A percentile compares a stretch with the other conserved stretches of the same genome.
phyloP scores from a whole-genome alignment of 192 early-diverging fungal species.

The Coemansia erecta region DNA sequence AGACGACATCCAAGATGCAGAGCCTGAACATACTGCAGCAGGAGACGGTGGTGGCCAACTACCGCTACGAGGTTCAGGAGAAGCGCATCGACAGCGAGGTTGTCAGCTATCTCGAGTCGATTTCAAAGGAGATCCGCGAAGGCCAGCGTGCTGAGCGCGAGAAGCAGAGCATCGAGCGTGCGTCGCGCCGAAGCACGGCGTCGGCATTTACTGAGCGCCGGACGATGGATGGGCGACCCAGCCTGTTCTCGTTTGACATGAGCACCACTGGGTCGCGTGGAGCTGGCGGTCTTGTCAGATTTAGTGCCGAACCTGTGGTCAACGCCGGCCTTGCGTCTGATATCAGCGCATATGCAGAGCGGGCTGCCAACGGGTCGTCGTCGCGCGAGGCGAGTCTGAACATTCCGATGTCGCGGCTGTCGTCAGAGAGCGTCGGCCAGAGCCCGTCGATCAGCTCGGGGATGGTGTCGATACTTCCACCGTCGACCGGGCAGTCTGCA shows the following conservation, averaged over 20 bases:
- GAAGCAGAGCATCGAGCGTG: slow-evolving; percentile 33
- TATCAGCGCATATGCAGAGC: slow-evolving; percentile 10
- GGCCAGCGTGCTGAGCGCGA: slow-evolving; percentile 45
- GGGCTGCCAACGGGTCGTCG: slow-evolving; percentile 4
- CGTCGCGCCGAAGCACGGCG: slow-evolving; percentile 43
- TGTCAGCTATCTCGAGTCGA: slow-evolving; percentile 68
- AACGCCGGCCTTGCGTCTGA: slow-evolving; percentile 12
- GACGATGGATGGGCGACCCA: slow-evolving; percentile 49
- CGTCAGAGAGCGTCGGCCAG: slow-evolving; percentile 20
- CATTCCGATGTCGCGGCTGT: slow-evolving; percentile 22
- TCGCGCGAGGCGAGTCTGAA: slow-evolving; percentile 16
- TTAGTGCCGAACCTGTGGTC: slow-evolving; percentile 19
- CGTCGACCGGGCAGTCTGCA: slow-evolving; percentile 4
- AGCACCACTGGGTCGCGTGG: slow-evolving; percentile 15
- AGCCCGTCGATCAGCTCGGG: slow-evolving; percentile 1
- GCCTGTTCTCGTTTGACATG: slow-evolving; percentile 42
- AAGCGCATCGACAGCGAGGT: slow-evolving; percentile 67
- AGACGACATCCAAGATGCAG: slow-evolving; percentile 66
- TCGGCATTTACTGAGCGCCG: slow-evolving; percentile 41
- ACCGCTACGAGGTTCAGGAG: slow-evolving; percentile 90
- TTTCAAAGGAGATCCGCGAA: slow-evolving; percentile 68
- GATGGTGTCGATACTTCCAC: slow-evolving; percentile 5
- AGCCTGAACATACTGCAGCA: slow-evolving; percentile 72
- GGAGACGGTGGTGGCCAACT: slow-evolving; percentile 68
- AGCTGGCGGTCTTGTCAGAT: slow-evolving; percentile 33